These are phyloP conservation scores for Pythium chondricola DNA, from an alignment of 352 stramenopile species.

Conservation along the genomic window DNA sequence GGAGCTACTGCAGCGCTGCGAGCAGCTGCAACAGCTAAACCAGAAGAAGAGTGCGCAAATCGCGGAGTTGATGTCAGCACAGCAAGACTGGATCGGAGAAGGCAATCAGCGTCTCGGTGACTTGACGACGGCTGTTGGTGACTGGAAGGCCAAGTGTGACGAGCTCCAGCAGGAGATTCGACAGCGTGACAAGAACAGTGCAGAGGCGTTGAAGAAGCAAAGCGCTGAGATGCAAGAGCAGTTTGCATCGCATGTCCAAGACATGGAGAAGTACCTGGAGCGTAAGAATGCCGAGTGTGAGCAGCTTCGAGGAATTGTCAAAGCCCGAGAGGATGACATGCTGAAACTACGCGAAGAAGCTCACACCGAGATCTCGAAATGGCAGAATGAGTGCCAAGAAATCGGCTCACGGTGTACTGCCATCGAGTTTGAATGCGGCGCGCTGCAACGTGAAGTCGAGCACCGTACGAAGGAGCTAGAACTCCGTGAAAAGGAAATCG, in stretches of 20 bases:
- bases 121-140: constrained; percentile 8
- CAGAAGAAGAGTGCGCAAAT: constrained; percentile 53
- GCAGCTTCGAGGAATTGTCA: constrained; percentile 39
- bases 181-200: constrained; percentile 37
- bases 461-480: constrained; percentile 46
- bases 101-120: constrained; percentile 13
- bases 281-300: constrained; percentile 45
- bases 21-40: constrained; percentile 43
- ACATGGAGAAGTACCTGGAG: constrained; percentile 20
- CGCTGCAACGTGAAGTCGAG: constrained; percentile 47
- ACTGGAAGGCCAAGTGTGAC: constrained; percentile 35
- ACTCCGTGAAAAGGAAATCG: constrained; percentile 39
- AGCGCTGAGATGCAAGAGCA: constrained; percentile 45
- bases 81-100: constrained; percentile 28
- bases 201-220: constrained; percentile 43
- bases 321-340: constrained; percentile 40
- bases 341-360: constrained; percentile 23
- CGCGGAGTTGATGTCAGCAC: constrained; percentile 32
- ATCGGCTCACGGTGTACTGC: constrained; percentile 31
- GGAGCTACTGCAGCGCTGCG: constrained; percentile 34
- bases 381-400: constrained; percentile 41
- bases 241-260: constrained; percentile 51
- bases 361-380: constrained; percentile 41
- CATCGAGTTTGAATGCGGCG: constrained; percentile 32
- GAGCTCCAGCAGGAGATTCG: constrained; percentile 33